Evolutionary conservation across 768 basidiomycete species (phyloP).

Genomic region (Podaxis carcinomalis): DNA sequence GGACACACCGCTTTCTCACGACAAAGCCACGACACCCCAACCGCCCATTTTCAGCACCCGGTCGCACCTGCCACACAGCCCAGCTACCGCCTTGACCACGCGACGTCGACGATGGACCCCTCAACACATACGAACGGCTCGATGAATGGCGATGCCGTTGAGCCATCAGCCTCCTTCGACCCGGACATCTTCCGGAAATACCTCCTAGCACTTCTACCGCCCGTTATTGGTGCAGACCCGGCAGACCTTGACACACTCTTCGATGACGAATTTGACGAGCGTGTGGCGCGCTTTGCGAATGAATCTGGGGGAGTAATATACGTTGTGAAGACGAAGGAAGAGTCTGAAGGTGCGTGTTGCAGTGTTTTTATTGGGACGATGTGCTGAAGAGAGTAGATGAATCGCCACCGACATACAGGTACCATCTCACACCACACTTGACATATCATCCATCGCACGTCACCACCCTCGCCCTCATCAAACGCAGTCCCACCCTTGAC

Average conservation of each 20-base stretch:
- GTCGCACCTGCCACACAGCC: background rate
- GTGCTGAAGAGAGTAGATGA: conserved; percentile 47
- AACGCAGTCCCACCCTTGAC: conserved; percentile 82
- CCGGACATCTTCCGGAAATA: conserved; percentile 66
- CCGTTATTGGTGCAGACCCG: conserved; percentile 69
- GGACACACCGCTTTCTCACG: background rate
- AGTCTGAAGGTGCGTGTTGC: conserved; percentile 56
- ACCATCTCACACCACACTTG: conserved; percentile 68
- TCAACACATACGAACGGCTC: conserved; percentile 20
- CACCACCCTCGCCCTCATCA: conserved; percentile 92
- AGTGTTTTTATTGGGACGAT: background rate
- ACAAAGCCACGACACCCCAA: background rate
- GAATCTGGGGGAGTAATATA: conserved; percentile 79
- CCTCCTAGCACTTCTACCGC: conserved; percentile 68
- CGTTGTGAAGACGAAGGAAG: conserved; percentile 75
- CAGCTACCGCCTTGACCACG: background rate
- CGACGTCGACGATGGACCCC: conserved; percentile 16
- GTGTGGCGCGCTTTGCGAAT: conserved; percentile 67
- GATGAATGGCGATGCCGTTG: conserved; percentile 24
- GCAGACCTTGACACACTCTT: conserved; percentile 66
- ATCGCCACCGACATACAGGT: conserved; percentile 53
- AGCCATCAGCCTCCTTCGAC: conserved; percentile 47
- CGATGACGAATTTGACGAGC: conserved; percentile 71
- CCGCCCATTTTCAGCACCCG: background rate
- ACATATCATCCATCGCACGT: conserved; percentile 76